Percentiles rank a stretch among this genome's conserved stretches.
Evolutionary conservation across 2,329 filamentous ascomycete genomes (phyloP).

Genomic region (Phyllosticta citrichinensis): DNA sequence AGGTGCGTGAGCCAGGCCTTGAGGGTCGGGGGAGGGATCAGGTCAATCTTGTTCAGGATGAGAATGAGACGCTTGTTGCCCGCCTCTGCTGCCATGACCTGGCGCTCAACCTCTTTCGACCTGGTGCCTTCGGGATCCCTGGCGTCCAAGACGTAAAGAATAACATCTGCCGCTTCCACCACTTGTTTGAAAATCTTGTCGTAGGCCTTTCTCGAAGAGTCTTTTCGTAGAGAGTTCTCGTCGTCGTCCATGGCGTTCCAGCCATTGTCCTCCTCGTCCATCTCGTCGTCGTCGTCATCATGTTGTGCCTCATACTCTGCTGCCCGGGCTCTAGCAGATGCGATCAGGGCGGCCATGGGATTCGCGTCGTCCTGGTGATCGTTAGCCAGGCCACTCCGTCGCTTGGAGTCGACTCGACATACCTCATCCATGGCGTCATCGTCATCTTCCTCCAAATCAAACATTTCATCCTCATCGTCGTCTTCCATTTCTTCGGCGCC

Average conservation of each 20-base stretch:
- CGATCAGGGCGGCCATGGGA: constrained; percentile 84
- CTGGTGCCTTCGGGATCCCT: constrained; percentile 84
- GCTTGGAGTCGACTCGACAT: constrained; percentile 5
- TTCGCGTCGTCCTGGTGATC: constrained; percentile 53
- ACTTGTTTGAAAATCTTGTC: constrained; percentile 96
- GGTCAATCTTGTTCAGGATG: constrained; percentile 90
- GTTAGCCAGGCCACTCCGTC: neutral
- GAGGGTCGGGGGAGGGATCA: constrained; percentile 72
- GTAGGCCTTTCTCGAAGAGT: constrained; percentile 73
- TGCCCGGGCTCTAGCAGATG: constrained; percentile 70
- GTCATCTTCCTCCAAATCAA: constrained; percentile 40
- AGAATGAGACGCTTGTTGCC: constrained; percentile 83
- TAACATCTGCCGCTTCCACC: constrained; percentile 76
- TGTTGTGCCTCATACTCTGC: constrained; percentile 61
- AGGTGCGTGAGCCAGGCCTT: constrained; percentile 78
- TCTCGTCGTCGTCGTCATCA: constrained; percentile 49
- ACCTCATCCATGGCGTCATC: constrained; percentile 50
- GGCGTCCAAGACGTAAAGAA: constrained; percentile 88
- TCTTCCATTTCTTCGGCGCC: constrained; percentile 44
- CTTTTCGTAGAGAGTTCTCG: constrained; percentile 35
- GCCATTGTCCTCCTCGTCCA: constrained; percentile 46
- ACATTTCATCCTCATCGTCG: constrained; percentile 32
- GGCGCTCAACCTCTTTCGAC: constrained; percentile 81
- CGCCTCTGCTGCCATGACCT: constrained; percentile 77
- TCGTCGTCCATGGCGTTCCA: constrained; percentile 39